Evolutionary conservation across 208 protist genomes (phyloP).

Genomic region (Trypanosoma melophagium): DNA sequence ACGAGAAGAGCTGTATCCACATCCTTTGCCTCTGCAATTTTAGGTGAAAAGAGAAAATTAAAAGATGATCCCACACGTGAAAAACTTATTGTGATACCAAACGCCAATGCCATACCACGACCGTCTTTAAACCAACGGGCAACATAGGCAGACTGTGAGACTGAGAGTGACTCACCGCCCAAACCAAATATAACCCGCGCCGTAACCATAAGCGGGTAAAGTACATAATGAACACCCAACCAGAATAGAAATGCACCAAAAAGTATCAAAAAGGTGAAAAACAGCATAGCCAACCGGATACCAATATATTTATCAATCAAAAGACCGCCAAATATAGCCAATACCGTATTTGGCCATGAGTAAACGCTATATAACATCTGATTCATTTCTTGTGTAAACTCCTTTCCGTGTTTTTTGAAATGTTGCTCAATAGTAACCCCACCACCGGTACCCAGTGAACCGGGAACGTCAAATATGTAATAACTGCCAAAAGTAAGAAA

Average conservation of each 20-base stretch:
- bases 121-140: conserved; percentile 88
- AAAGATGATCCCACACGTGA: conserved; percentile 88
- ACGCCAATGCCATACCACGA: conserved; percentile 89
- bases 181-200: conserved; percentile 89
- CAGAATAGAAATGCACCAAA: conserved; percentile 70
- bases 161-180: conserved; percentile 87
- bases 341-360: conserved; percentile 91
- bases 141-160: conserved; percentile 89
- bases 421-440: conserved; percentile 58
- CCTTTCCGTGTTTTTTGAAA: conserved; percentile 46
- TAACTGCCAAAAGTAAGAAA: conserved; percentile 85
- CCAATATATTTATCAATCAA: conserved; percentile 90
- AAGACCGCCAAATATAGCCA: conserved; percentile 81
- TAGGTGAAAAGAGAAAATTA: conserved; percentile 90
- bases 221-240: conserved; percentile 53
- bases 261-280: conserved; percentile 79
- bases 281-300: conserved; percentile 67
- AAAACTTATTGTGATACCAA: conserved; percentile 90
- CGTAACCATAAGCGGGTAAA: conserved; percentile 70
- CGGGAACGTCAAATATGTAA: conserved; percentile 84
- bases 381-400: conserved; percentile 85
- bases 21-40: conserved; percentile 52
- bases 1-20: conserved; percentile 64
- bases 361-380: conserved; percentile 91
- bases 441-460: conserved; percentile 66